These are phyloP conservation scores for Neocucurbitaria cava DNA, from an alignment of 2,329 filamentous ascomycete species.

Conservation along the genomic window DNA sequence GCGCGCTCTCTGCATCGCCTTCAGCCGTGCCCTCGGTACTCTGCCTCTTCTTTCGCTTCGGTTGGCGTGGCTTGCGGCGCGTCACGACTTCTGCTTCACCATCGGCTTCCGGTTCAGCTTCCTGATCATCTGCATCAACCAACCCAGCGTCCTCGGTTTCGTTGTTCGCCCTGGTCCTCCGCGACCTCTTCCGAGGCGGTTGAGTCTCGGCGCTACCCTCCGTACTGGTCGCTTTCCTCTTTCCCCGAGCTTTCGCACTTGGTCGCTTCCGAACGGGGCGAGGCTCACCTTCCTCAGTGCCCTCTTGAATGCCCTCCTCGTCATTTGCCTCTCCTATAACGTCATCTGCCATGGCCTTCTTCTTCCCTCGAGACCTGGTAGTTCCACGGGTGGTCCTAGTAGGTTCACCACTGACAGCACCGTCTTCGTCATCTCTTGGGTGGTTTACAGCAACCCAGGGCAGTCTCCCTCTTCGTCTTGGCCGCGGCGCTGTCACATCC, in stretches of 20 bases:
- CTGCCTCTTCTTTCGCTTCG: constrained; percentile 21
- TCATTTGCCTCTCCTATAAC: constrained; percentile 5
- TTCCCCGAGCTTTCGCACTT: constrained; percentile 26
- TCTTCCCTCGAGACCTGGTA: constrained; percentile 18
- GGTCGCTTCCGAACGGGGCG: constrained; percentile 14
- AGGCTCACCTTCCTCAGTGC: constrained; percentile 15
- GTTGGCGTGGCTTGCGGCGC: constrained; percentile 27
- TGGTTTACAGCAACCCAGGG: constrained; percentile 44
- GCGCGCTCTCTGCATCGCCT: constrained; percentile 12
- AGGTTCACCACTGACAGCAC: constrained; percentile 8
- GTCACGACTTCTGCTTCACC: constrained; percentile 11
- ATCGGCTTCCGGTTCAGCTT: constrained; percentile 14
- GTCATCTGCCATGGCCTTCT: constrained; percentile 2
- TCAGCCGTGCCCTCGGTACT: constrained; percentile 17
- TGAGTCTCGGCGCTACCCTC: constrained; percentile 19
- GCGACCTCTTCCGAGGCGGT: constrained; percentile 31
- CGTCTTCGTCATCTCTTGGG: constrained; percentile 17
- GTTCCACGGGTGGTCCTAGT: constrained; percentile 19
- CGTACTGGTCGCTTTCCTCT: constrained; percentile 17
- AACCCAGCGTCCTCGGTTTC: constrained; percentile 11
- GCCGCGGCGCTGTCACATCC: constrained; percentile 10
- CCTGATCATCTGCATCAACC: constrained; percentile 14
- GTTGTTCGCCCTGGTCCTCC: constrained; percentile 38
- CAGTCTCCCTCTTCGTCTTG: constrained; percentile 12
- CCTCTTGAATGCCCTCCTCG: constrained; percentile 2